Base-by-base conservation (phyloP, 2,329 filamentous ascomycete species). In the Huntiella savannae region DNA sequence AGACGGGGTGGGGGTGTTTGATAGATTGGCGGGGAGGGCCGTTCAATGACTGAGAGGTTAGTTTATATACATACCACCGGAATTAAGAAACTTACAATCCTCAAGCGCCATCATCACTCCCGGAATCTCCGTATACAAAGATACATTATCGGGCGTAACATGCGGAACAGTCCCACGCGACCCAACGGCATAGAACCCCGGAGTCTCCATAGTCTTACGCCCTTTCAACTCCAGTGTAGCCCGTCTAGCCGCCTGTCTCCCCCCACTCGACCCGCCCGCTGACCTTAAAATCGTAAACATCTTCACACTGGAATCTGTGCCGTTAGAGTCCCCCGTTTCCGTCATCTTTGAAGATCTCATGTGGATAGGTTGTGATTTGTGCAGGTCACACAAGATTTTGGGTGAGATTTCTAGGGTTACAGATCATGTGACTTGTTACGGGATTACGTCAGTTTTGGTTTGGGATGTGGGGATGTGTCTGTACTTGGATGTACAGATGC, bases 151-250 rank as follows among this genome's bases (percentile, higher is more conserved):
- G 35, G 86, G 87, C 3, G 87, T 82, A 52, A 98, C 63, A 63
- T 98, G 91, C 44, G 91, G 86, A 33, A 96, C 67, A 1, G 74
- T 75, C 16, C 91, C 91, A 55, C 91, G 74, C 33, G 91, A 95
- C 3, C 82, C 82, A 53, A 82, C 68, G 43, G 76, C 79, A 49
- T 94, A 65, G 60, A 81, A 93, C 58, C 82, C 80, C 38, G 91
- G 91, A 28, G 91, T 98, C 15, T 81, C 66, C 52, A 95, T 69
- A n/a, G 70, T 62, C 51, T 69, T 73, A 49, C 82, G 70, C 37
- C 62, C 75, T 55, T 60, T 67, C 4, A 91, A 59, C 4, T 68
- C 63, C 17, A 96, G 62, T 45, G 66, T 69, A 3, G 82, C 86
- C 6, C 88, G 63, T 45, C 86, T 73, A 33, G 81, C 73, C 16